A percentile compares a stretch with the other conserved stretches of the same genome.
Evolutionary conservation across 495 filamentous ascomycete genomes (phyloP).

Genomic region (Tuber calosporum): DNA sequence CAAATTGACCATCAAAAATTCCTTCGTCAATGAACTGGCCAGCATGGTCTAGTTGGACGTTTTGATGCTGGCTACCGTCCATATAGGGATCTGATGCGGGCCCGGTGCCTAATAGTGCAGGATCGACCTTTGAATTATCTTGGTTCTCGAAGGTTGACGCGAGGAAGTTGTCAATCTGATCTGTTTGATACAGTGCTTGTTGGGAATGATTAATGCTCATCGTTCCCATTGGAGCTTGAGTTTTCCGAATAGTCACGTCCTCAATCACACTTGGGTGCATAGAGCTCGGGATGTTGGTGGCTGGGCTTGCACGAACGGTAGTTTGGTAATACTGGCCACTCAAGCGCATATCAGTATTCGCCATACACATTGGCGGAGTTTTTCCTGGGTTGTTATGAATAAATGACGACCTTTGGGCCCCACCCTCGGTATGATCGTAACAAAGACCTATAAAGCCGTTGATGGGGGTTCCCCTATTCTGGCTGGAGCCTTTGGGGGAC

Average conservation of each 20-base stretch:
- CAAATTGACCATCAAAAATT: constrained; percentile 35
- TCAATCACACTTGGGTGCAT: constrained; percentile 46
- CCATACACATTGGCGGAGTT: constrained; percentile 53
- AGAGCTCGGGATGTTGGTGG: constrained; percentile 41
- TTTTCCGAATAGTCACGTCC: constrained; percentile 50
- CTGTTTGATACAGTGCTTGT: constrained; percentile 24
- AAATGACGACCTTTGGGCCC: constrained; percentile 52
- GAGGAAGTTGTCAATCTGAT: constrained; percentile 19
- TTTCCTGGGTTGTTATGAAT: constrained; percentile 57
- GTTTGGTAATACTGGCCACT: constrained; percentile 59
- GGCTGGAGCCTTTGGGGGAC: constrained; percentile 40
- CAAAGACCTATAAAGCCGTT: constrained; percentile 40
- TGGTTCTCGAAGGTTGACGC: constrained; percentile 17
- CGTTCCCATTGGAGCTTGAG: constrained; percentile 41
- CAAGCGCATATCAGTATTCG: constrained; percentile 44
- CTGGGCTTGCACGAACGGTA: constrained; percentile 46
- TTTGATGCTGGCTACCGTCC: constrained; percentile 17
- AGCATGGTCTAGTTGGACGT: constrained; percentile 19
- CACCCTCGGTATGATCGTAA: constrained; percentile 37
- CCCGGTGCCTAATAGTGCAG: constrained; percentile 32
- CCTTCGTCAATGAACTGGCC: constrained; percentile 20
- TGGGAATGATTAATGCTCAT: constrained; percentile 16
- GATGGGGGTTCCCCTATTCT: constrained; percentile 41
- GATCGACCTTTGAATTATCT: constrained; percentile 43
- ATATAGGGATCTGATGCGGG: constrained; percentile 6